A percentile compares a stretch with the other conserved stretches of the same genome.
These are phyloP conservation scores for Lecanoromycetidae sp. DNA, from an alignment of 2,329 filamentous ascomycete species.

Conservation along the genomic window DNA sequence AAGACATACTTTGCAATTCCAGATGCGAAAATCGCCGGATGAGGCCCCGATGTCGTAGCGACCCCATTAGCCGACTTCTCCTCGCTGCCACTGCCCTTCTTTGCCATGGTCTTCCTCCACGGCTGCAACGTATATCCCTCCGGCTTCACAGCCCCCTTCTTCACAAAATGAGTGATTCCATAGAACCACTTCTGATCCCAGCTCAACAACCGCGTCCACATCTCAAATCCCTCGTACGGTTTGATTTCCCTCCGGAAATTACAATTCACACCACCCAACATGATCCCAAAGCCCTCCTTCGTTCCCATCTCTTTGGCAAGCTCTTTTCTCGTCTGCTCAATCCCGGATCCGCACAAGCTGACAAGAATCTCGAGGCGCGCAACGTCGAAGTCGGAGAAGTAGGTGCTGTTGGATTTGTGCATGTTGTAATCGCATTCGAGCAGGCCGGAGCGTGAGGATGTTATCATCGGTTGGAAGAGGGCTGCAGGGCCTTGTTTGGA, in stretches of 20 bases:
- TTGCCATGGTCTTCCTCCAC: constrained; percentile 19
- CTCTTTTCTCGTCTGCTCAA: constrained; percentile 41
- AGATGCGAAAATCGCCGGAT: constrained; percentile 50
- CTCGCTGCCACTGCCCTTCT: constrained; percentile 24
- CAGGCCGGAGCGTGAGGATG: constrained; percentile 52
- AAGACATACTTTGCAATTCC: constrained; percentile 71
- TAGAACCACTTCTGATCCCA: constrained; percentile 81
- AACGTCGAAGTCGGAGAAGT: constrained; percentile 77
- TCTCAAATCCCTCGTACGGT: constrained; percentile 57
- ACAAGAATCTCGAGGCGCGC: constrained; percentile 70
- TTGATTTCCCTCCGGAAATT: constrained; percentile 63
- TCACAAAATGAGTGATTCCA: constrained; percentile 61
- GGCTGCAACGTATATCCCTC: constrained; percentile 30
- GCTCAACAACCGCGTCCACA: constrained; percentile 56
- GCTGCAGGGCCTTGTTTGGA: constrained; percentile 39
- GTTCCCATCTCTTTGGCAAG: constrained; percentile 41
- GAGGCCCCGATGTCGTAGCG: background rate
- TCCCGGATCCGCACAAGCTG: constrained; percentile 50
- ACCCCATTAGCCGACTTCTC: constrained; percentile 34
- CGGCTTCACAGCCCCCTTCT: constrained; percentile 46
- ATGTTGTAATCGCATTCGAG: constrained; percentile 79
- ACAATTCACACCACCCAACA: constrained; percentile 61
- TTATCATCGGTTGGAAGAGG: constrained; percentile 61
- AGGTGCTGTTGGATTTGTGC: constrained; percentile 74
- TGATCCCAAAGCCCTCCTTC: constrained; percentile 44